Evolutionary conservation across 257 asterid genomes (phyloP).

Genomic region (Handroanthus guayacan): DNA sequence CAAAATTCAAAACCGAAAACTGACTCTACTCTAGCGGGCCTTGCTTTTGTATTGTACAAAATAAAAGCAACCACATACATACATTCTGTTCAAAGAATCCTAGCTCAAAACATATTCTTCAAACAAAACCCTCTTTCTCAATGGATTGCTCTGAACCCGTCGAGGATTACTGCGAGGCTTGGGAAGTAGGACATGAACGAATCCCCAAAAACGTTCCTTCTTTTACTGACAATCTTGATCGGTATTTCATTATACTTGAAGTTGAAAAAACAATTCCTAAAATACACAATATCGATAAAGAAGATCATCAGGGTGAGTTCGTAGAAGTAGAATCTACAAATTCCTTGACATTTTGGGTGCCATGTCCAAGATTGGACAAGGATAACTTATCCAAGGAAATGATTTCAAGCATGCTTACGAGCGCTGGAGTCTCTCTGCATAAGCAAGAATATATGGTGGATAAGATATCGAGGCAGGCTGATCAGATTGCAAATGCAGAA

Average conservation of each 20-base stretch:
- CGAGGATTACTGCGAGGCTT: constrained; percentile 21
- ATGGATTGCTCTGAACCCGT: constrained; percentile 29
- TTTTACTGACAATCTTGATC: neutral
- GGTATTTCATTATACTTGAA: constrained; percentile 31
- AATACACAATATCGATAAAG: neutral
- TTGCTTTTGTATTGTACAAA: too few relatives aligned
- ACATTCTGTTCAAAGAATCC: neutral
- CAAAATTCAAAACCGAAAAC: too few relatives aligned
- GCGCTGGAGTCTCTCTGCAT: constrained; percentile 32
- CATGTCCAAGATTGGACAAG: constrained; percentile 22
- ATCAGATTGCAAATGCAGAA: constrained; percentile 21
- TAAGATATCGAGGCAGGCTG: constrained; percentile 26
- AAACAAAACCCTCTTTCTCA: neutral
- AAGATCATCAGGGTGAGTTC: neutral
- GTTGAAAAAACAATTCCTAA: constrained; percentile 12
- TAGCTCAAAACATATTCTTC: neutral
- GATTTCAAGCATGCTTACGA: constrained; percentile 35
- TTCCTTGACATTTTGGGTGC: constrained; percentile 34
- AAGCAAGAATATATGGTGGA: constrained; percentile 43
- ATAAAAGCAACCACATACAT: too few relatives aligned
- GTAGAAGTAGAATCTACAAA: neutral
- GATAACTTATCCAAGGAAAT: constrained; percentile 19
- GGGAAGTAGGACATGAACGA: neutral
- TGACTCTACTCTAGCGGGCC: too few relatives aligned
- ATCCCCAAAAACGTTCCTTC: neutral